Evolutionary conservation across 148 eudicot species (phyloP).

Genomic region (Heliamphora exappendiculata): DNA sequence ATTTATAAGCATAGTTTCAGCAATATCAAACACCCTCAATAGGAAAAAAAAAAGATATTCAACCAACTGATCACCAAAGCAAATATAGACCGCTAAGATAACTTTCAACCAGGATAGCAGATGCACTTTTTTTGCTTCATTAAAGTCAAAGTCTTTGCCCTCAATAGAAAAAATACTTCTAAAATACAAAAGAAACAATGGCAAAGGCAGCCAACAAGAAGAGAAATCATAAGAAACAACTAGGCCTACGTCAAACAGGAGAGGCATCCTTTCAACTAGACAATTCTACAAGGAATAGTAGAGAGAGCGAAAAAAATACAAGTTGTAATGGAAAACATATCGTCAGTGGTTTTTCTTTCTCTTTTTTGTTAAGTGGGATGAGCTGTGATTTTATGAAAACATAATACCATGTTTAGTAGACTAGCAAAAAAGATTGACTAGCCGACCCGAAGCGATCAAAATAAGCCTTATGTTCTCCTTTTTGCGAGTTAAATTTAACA

Average conservation of each 20-base stretch:
- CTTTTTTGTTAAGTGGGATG: neutral
- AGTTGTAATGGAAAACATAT: neutral
- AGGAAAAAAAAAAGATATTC: neutral
- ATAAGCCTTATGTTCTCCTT: neutral
- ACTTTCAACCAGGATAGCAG: neutral
- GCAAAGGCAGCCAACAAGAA: neutral
- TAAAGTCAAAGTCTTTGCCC: neutral
- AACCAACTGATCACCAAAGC: neutral
- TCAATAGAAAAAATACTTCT: neutral
- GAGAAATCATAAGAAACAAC: constrained; percentile 6
- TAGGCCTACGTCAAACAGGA: too few relatives aligned
- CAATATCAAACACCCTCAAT: neutral
- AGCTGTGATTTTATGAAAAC: neutral
- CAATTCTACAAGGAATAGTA: neutral
- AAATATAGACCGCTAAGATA: neutral
- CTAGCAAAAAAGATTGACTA: neutral
- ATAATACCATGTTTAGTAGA: neutral
- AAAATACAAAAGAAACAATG: neutral
- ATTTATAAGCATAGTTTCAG: neutral
- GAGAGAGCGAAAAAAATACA: neutral
- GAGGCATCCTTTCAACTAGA: neutral
- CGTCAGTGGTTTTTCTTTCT: neutral
- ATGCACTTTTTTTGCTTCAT: neutral
- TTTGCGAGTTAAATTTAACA: neutral
- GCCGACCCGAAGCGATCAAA: neutral